These are phyloP conservation scores for Chlorociboria aeruginascens DNA, from an alignment of 495 filamentous ascomycete genomes.

Conservation along the genomic window DNA sequence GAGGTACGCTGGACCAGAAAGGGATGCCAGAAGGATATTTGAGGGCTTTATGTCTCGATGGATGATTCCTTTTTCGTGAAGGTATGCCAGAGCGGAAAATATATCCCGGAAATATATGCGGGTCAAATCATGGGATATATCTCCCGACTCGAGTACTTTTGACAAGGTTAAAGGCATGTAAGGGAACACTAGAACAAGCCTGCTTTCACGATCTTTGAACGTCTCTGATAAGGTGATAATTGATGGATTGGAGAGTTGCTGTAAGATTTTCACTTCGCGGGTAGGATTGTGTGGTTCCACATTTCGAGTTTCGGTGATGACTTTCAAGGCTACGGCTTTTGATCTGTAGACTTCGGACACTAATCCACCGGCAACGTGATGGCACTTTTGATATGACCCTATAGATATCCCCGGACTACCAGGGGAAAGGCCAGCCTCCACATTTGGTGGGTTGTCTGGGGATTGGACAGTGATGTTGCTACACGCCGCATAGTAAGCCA, in stretches of 20 bases:
- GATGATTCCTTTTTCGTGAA: conserved; percentile 67
- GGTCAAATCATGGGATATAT: conserved; percentile 30
- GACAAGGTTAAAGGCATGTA: conserved; percentile 65
- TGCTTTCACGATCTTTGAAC: conserved; percentile 57
- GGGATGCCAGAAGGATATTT: conserved; percentile 64
- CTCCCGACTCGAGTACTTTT: conserved; percentile 39
- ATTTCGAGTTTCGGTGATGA: conserved; percentile 62
- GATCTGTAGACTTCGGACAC: conserved; percentile 69
- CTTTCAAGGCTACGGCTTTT: conserved; percentile 64
- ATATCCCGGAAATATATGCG: conserved; percentile 46
- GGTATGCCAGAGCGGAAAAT: conserved; percentile 57
- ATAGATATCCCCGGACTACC: conserved; percentile 40
- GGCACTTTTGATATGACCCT: conserved; percentile 59
- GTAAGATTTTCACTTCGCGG: conserved; percentile 58
- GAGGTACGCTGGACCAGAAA: conserved; percentile 59
- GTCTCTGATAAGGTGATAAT: conserved; percentile 59
- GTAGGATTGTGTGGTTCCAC: conserved; percentile 68
- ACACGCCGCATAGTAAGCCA: conserved; percentile 32
- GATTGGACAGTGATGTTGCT: conserved; percentile 3
- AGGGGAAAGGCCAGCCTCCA: neutral
- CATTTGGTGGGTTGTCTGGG: neutral
- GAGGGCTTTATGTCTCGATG: conserved; percentile 93
- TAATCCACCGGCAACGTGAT: conserved; percentile 59
- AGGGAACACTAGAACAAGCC: conserved; percentile 71
- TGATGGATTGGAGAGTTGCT: conserved; percentile 20